Evolutionary conservation across 148 eudicot genomes (phyloP).

Genomic region (Nepenthes mirabilis): DNA sequence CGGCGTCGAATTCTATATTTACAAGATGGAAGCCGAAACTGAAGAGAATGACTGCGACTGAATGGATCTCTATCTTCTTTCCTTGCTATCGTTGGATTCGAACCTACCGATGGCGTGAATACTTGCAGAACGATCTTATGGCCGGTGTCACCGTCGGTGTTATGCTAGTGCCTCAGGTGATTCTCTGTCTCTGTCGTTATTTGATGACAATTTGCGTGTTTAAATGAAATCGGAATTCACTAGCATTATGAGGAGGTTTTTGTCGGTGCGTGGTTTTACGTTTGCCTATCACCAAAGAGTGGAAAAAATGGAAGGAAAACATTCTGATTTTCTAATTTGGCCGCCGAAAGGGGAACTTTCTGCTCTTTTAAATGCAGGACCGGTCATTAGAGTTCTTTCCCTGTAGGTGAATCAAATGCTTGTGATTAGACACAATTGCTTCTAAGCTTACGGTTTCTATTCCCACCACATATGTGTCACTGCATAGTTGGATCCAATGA

Average conservation of each 20-base stretch:
- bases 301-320: no score
- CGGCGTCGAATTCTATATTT: slow-evolving; percentile 15
- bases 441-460: no score
- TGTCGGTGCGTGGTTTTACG: no score
- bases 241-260: not conserved
- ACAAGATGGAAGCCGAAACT: slow-evolving; percentile 43
- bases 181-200: not conserved
- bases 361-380: no score
- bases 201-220: not conserved
- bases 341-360: no score
- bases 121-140: slow-evolving; percentile 64
- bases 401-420: no score
- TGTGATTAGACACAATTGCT: no score
- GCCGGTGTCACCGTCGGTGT: slow-evolving; percentile 89
- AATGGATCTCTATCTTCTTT: slow-evolving; percentile 63
- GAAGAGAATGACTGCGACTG: slow-evolving; percentile 42
- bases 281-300: no score
- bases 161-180: slow-evolving; percentile 99
- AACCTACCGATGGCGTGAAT: slow-evolving; percentile 43
- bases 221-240: not conserved
- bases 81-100: slow-evolving; percentile 91
- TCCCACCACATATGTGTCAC: no score
- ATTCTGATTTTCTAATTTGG: no score
- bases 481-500: no score
- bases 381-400: no score